Conservation (phyloP, 768 basidiomycete species). For the Bullera alba region DNA sequence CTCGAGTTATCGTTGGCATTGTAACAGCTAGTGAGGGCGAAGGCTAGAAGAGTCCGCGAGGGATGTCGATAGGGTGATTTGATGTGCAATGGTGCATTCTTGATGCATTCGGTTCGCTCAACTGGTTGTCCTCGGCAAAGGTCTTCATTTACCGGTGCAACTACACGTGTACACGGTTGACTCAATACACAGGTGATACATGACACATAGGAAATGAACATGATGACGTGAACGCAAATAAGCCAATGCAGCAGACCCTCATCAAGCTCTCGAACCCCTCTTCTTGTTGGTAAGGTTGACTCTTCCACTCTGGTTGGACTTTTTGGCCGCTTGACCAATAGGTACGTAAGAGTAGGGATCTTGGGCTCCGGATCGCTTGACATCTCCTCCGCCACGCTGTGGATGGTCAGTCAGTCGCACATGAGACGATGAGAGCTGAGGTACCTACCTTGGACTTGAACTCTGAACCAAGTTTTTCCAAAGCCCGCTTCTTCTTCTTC, state of each 20-base stretch:
- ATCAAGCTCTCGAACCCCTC: constrained; percentile 36
- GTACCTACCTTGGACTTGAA: constrained; percentile 92
- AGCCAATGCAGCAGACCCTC: neutral
- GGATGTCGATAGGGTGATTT: too few species aligned
- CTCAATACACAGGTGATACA: too few species aligned
- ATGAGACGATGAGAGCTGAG: neutral
- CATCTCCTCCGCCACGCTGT: constrained; percentile 89
- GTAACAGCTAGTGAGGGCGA: too few species aligned
- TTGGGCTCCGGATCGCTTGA: constrained; percentile 70
- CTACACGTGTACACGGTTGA: too few species aligned
- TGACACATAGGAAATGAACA: neutral
- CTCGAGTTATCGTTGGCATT: too few species aligned
- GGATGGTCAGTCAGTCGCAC: constrained; percentile 4
- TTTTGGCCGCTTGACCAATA: constrained; percentile 64
- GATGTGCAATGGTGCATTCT: too few species aligned
- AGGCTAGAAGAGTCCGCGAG: too few species aligned
- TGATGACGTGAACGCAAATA: too few species aligned
- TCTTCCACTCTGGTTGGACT: constrained; percentile 42
- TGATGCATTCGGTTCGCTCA: too few species aligned
- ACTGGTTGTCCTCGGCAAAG: too few species aligned
- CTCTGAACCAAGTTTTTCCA: constrained; percentile 64
- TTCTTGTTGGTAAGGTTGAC: constrained; percentile 45
- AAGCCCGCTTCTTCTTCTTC: constrained; percentile 51
- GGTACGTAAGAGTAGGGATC: constrained; percentile 92
- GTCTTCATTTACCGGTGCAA: too few species aligned